phyloP scores from a whole-genome alignment of 805 yeast genomes.

The Saccharomyces jurei region DNA sequence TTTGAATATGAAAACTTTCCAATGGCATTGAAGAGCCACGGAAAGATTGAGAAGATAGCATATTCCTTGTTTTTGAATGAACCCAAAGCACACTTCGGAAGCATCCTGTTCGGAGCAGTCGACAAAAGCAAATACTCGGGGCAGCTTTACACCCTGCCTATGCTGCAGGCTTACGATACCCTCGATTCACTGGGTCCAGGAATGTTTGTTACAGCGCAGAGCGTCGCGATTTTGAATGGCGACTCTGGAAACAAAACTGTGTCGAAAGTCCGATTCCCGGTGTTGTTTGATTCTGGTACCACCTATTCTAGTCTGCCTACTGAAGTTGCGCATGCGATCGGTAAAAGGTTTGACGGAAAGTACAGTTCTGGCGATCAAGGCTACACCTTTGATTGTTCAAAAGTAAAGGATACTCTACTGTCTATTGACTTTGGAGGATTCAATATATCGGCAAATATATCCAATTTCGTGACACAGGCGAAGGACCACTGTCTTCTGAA shows the following conservation, averaged over 20 bases:
- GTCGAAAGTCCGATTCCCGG: constrained; percentile 9
- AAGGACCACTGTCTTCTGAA: constrained; percentile 37
- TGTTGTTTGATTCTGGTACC: constrained; percentile 34
- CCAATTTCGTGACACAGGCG: constrained; percentile 24
- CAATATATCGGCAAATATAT: constrained; percentile 42
- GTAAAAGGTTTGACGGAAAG: constrained; percentile 28
- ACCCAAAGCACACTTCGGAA: constrained; percentile 7
- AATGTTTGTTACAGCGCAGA: constrained; percentile 10
- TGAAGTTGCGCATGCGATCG: background rate
- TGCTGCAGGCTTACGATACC: background rate
- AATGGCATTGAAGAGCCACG: constrained; percentile 30
- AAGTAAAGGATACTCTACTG: no score
- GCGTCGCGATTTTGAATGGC: constrained; percentile 12
- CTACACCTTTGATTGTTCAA: background rate
- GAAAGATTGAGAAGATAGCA: constrained; percentile 34
- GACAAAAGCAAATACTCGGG: constrained; percentile 45
- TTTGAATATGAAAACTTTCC: constrained; percentile 25
- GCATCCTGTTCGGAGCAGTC: constrained; percentile 46
- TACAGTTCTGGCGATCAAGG: background rate
- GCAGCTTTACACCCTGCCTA: constrained; percentile 31
- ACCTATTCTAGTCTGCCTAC: constrained; percentile 15
- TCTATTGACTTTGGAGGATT: constrained; percentile 41
- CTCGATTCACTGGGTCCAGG: background rate
- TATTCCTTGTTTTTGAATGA: constrained; percentile 42
- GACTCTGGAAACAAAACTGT: constrained; percentile 2